Percentiles rank a stretch among this genome's conserved stretches.
Conservation (phyloP, 371 early-diverging fungal species). For the Saksenaea oblongispora region DNA sequence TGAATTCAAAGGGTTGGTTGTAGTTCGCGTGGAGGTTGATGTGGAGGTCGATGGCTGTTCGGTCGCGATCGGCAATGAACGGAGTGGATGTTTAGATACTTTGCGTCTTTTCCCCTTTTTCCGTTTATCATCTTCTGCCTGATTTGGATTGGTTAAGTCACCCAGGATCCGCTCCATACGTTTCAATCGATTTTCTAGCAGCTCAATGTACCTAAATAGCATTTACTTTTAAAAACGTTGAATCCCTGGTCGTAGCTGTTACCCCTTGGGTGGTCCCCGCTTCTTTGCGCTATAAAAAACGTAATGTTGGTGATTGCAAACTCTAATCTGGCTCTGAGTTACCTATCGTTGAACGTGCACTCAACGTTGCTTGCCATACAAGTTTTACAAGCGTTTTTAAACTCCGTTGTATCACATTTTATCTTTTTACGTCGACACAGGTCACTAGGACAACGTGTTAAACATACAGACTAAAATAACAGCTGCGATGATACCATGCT, state of each 20-base stretch:
- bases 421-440: slow-evolving; percentile 33
- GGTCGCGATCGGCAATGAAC: background rate
- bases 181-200: slow-evolving; percentile 64
- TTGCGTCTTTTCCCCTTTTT: slow-evolving; percentile 3
- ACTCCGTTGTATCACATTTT: slow-evolving; percentile 22
- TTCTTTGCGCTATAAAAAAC: slow-evolving; percentile 36
- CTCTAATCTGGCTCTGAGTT: background rate
- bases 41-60: background rate
- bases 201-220: slow-evolving; percentile 57
- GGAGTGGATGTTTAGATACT: background rate
- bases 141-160: slow-evolving; percentile 31
- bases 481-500: background rate
- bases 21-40: no score
- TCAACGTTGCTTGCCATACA: slow-evolving; percentile 18
- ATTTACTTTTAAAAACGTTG: background rate
- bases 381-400: slow-evolving; percentile 17
- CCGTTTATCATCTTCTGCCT: background rate
- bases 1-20: background rate
- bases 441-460: slow-evolving; percentile 16
- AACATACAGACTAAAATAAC: background rate
- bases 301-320: background rate
- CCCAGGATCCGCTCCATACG: slow-evolving; percentile 67
- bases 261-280: slow-evolving; percentile 39
- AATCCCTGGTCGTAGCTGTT: background rate
- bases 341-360: slow-evolving; percentile 35